A percentile compares a stretch with the other conserved stretches of the same genome.
Evolutionary conservation across 805 yeast genomes (phyloP).

Genomic region (Saturnispora quitensis): DNA sequence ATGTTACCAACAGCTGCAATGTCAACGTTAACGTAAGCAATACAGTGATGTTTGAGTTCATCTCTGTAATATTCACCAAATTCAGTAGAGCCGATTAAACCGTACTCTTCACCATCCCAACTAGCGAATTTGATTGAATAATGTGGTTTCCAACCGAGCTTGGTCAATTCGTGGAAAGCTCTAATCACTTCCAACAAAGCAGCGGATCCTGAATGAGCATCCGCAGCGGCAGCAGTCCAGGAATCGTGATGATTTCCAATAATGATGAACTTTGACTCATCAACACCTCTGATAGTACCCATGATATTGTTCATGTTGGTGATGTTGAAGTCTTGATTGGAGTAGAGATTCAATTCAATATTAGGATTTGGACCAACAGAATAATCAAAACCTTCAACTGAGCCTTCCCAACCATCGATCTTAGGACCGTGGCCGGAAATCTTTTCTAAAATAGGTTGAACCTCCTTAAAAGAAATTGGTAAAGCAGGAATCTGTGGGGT

Average conservation of each 20-base stretch:
- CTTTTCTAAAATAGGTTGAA: slow-evolving; percentile 48
- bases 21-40: slow-evolving; percentile 66
- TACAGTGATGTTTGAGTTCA: slow-evolving; percentile 38
- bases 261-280: slow-evolving; percentile 43
- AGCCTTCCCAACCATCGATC: slow-evolving; percentile 26
- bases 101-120: slow-evolving; percentile 79
- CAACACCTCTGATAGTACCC: slow-evolving; percentile 50
- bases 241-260: slow-evolving; percentile 76
- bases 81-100: slow-evolving; percentile 69
- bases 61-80: slow-evolving; percentile 55
- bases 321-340: slow-evolving; percentile 52
- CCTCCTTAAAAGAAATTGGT: slow-evolving; percentile 59
- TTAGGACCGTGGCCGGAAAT: slow-evolving; percentile 50
- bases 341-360: slow-evolving; percentile 43
- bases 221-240: slow-evolving; percentile 74
- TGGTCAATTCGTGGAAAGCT: slow-evolving; percentile 41
- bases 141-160: slow-evolving; percentile 62
- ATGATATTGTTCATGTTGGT: slow-evolving; percentile 55
- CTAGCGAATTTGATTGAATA: slow-evolving; percentile 62
- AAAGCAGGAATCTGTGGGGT: slow-evolving; percentile 63
- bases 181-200: slow-evolving; percentile 55
- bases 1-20: slow-evolving; percentile 50
- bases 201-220: slow-evolving; percentile 71
- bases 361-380: slow-evolving; percentile 31
- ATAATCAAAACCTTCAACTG: slow-evolving; percentile 30